phyloP scores from a whole-genome alignment of 768 basidiomycete species.

The Calvatia gigantea region DNA sequence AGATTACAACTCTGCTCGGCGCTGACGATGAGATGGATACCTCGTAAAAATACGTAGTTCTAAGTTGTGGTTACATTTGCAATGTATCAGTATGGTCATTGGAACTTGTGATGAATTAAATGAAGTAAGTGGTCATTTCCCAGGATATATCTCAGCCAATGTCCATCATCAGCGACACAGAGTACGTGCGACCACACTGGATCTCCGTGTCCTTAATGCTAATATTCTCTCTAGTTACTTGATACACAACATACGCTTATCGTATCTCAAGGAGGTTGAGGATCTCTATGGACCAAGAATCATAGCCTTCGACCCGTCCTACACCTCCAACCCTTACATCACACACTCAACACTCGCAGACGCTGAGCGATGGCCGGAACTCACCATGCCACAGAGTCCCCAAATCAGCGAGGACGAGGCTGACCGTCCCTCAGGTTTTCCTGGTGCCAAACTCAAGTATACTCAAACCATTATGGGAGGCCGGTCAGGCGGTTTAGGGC shows the following conservation, averaged over 20 bases:
- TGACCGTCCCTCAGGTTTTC: constrained; percentile 45
- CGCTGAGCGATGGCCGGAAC: constrained; percentile 79
- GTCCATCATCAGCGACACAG: constrained; percentile 65
- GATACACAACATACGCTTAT: constrained; percentile 81
- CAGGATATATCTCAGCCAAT: constrained; percentile 27
- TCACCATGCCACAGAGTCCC: constrained; percentile 67
- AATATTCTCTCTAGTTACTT: constrained; percentile 43
- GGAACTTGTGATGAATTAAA: no score
- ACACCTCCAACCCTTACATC: constrained; percentile 81
- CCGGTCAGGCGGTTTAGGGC: constrained; percentile 67
- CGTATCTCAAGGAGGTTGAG: constrained; percentile 84
- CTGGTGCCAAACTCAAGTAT: constrained; percentile 65
- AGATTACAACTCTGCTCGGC: constrained; percentile 43
- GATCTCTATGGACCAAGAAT: constrained; percentile 83
- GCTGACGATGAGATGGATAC: constrained; percentile 79
- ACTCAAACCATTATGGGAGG: constrained; percentile 87
- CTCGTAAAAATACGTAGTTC: constrained; percentile 42
- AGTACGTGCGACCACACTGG: constrained; percentile 30
- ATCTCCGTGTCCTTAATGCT: not conserved
- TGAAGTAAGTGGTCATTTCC: not conserved
- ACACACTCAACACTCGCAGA: constrained; percentile 78
- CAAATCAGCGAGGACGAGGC: constrained; percentile 69
- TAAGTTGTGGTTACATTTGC: not conserved
- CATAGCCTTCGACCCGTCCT: constrained; percentile 75
- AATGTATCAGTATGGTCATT: no score